phyloP scores from a whole-genome alignment of 768 basidiomycete genomes.

The Boletus speciosus region DNA sequence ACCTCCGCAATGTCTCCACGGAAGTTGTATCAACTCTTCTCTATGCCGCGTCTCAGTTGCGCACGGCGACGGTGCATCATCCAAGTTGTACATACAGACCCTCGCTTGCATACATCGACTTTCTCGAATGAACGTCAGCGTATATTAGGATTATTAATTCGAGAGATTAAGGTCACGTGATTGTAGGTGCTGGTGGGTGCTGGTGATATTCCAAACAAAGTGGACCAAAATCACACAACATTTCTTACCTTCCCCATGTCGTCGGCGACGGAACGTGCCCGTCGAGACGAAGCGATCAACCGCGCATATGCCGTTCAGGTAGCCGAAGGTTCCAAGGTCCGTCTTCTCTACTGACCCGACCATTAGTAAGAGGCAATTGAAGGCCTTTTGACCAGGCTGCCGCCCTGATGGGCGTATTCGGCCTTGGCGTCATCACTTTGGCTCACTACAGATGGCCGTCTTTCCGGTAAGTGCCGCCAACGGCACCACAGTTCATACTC shows the following conservation, averaged over 20 bases:
- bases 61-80: constrained; percentile 35
- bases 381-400: constrained; percentile 44
- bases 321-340: constrained; percentile 54
- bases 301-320: constrained; percentile 57
- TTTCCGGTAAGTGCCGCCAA: constrained; percentile 51
- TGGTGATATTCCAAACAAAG: constrained; percentile 1
- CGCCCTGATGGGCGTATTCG: constrained; percentile 47
- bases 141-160: too few species aligned
- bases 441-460: constrained; percentile 69
- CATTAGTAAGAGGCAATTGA: background rate
- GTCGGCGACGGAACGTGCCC: constrained; percentile 30
- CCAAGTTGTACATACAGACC: constrained; percentile 33
- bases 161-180: background rate
- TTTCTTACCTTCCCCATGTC: constrained; percentile 20
- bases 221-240: background rate
- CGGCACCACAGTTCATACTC: background rate
- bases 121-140: too few species aligned
- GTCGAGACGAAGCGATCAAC: constrained; percentile 52
- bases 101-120: too few species aligned
- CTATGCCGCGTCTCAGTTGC: background rate
- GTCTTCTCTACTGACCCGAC: constrained; percentile 18
- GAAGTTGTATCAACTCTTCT: constrained; percentile 7
- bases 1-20: constrained; percentile 29
- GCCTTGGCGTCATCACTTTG: constrained; percentile 58
- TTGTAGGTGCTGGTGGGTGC: background rate